Percentiles rank a stretch among this genome's conserved stretches.
Evolutionary conservation across 2,329 filamentous ascomycete species (phyloP).

Genomic region (Blastomyces parvus): DNA sequence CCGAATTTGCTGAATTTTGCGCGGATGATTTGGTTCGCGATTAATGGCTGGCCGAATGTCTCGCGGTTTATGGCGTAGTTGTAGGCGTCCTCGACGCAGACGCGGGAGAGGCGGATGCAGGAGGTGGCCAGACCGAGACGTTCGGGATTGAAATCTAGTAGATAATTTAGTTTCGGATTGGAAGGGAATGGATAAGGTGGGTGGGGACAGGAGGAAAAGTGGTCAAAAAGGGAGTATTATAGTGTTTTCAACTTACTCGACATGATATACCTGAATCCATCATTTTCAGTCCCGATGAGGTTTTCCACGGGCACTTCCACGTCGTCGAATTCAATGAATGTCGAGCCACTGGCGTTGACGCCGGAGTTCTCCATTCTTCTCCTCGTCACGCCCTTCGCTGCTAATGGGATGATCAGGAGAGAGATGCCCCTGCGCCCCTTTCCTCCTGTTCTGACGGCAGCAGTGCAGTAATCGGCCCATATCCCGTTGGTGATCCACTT

Average conservation of each 20-base stretch:
- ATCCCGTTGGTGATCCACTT: constrained; percentile 59
- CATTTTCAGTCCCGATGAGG: constrained; percentile 58
- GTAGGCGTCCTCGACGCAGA: constrained; percentile 52
- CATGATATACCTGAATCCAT: constrained; percentile 65
- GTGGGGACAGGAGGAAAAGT: constrained; percentile 36
- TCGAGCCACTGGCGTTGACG: constrained; percentile 55
- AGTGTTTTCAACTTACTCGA: constrained; percentile 43
- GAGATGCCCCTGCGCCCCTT: constrained; percentile 47
- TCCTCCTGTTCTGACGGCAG: constrained; percentile 52
- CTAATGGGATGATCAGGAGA: constrained; percentile 48
- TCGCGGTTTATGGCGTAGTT: constrained; percentile 56
- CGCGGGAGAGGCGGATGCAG: constrained; percentile 51
- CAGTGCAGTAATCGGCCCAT: constrained; percentile 53
- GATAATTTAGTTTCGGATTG: background rate
- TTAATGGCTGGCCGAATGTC: constrained; percentile 51
- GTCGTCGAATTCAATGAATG: constrained; percentile 62
- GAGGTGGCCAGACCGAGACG: constrained; percentile 56
- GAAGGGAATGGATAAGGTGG: background rate
- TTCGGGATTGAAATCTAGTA: constrained; percentile 64
- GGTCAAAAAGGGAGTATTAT: background rate
- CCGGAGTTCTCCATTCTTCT: constrained; percentile 54
- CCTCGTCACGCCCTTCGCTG: constrained; percentile 42
- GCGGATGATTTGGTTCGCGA: constrained; percentile 50
- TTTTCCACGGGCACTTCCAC: constrained; percentile 61
- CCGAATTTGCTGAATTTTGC: constrained; percentile 52